phyloP scores from a whole-genome alignment of 345 rosid species.

The Mallotus nudiflorus region DNA sequence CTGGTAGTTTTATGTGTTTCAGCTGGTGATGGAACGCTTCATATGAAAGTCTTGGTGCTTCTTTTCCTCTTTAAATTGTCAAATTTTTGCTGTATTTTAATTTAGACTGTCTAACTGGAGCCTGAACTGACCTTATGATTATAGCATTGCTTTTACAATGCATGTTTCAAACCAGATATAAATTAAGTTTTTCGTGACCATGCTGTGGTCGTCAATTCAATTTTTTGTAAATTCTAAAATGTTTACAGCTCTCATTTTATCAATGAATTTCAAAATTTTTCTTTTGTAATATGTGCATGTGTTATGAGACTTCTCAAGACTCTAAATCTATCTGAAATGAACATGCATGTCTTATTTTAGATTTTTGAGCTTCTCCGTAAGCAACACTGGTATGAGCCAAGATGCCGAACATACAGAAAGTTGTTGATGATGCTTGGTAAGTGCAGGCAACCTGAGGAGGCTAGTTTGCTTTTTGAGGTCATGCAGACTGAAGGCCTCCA shows the following conservation, averaged over 20 bases:
- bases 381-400: conserved; percentile 80
- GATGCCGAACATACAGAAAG: conserved; percentile 65
- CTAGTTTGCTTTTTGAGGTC: conserved; percentile 62
- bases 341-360: conserved; percentile 28
- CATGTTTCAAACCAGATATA: neutral
- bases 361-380: conserved; percentile 72
- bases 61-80: neutral
- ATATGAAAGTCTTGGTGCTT: neutral
- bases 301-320: neutral
- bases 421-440: conserved; percentile 74
- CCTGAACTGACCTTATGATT: neutral
- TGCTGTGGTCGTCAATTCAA: neutral
- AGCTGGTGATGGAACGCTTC: neutral
- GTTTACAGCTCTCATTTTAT: neutral
- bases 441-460: conserved; percentile 69
- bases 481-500: conserved; percentile 65
- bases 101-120: neutral
- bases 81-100: neutral
- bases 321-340: neutral
- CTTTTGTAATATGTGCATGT: neutral
- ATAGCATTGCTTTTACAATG: neutral
- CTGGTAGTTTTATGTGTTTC: neutral
- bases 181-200: too few species aligned
- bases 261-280: neutral
- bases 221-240: neutral